A percentile compares a stretch with the other conserved stretches of the same genome.
Evolutionary conservation across 768 basidiomycete species (phyloP).

Genomic region (Rhizopogon vesiculosus): DNA sequence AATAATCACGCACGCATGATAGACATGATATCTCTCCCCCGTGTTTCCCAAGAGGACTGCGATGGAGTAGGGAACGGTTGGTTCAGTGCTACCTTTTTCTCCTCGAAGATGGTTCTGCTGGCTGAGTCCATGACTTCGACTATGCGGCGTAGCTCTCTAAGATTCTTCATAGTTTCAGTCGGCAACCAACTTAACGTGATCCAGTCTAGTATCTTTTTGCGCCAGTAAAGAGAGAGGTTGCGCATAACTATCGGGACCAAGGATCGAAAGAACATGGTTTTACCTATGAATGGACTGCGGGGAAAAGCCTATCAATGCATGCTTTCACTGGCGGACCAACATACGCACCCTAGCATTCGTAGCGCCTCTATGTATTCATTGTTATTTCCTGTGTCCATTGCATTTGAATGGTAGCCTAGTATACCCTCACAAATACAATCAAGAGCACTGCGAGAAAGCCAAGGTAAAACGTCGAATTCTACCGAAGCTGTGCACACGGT

Average conservation of each 20-base stretch:
- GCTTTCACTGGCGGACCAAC: too few species aligned
- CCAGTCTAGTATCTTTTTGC: constrained; percentile 15
- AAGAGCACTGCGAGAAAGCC: constrained; percentile 17
- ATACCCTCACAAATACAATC: constrained; percentile 22
- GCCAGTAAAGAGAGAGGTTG: constrained; percentile 6
- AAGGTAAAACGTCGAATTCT: constrained; percentile 21
- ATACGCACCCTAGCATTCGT: constrained; percentile 14
- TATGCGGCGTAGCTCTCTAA: constrained; percentile 6
- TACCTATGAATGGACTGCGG: too few species aligned
- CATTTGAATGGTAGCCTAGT: constrained; percentile 16
- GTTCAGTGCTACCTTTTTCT: constrained; percentile 16
- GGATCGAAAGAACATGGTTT: constrained; percentile 9
- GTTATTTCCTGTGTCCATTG: constrained; percentile 7
- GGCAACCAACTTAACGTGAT: constrained; percentile 10
- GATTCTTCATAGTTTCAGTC: neutral
- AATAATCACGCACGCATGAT: constrained; percentile 20
- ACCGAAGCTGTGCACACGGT: too few species aligned
- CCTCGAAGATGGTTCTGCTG: constrained; percentile 9
- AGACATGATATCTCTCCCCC: constrained; percentile 21
- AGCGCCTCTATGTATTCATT: constrained; percentile 15
- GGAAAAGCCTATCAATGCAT: neutral
- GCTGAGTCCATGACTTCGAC: constrained; percentile 12
- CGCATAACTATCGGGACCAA: constrained; percentile 12
- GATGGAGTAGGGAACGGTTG: neutral
- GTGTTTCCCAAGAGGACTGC: neutral